Percentiles rank a stretch among this genome's conserved stretches.
Conservation (phyloP, 75 land plant genomes). For the Adiantum capillusveneris region DNA sequence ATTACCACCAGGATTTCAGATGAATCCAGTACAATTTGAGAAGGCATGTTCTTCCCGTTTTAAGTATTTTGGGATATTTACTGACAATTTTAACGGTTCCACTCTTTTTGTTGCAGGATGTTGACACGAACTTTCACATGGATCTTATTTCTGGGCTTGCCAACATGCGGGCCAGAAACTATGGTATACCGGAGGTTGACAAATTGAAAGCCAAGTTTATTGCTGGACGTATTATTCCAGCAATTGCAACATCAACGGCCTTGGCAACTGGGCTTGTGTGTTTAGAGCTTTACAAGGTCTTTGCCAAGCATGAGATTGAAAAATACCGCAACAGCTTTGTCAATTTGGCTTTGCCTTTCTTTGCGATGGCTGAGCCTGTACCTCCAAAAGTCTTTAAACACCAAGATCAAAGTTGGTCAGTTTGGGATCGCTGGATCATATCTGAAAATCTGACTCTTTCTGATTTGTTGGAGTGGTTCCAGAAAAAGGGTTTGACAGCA, state of each 20-base stretch:
- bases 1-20: conserved; percentile 49
- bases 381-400: conserved; percentile 74
- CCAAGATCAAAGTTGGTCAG: conserved; percentile 66
- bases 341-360: conserved; percentile 76
- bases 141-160: conserved; percentile 82
- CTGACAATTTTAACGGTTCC: conserved; percentile 46
- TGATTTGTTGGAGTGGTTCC: conserved; percentile 65
- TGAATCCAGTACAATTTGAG: conserved; percentile 78
- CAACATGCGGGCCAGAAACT: conserved; percentile 91
- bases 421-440: conserved; percentile 86
- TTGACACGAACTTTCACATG: conserved; percentile 84
- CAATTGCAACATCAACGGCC: conserved; percentile 89
- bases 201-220: conserved; percentile 92
- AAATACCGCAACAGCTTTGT: conserved; percentile 81
- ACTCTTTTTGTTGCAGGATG: conserved; percentile 59
- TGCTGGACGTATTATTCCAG: conserved; percentile 86
- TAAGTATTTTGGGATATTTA: conserved; percentile 64
- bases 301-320: conserved; percentile 50
- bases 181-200: conserved; percentile 85
- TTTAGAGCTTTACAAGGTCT: conserved; percentile 82
- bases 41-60: conserved; percentile 78
- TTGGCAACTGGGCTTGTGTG: conserved; percentile 92
- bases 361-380: conserved; percentile 91
- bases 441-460: conserved; percentile 54
- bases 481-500: conserved; percentile 56